These are phyloP conservation scores for Schwanniomyces pseudopolymorphus DNA, from an alignment of 805 yeast genomes.

Conservation along the genomic window DNA sequence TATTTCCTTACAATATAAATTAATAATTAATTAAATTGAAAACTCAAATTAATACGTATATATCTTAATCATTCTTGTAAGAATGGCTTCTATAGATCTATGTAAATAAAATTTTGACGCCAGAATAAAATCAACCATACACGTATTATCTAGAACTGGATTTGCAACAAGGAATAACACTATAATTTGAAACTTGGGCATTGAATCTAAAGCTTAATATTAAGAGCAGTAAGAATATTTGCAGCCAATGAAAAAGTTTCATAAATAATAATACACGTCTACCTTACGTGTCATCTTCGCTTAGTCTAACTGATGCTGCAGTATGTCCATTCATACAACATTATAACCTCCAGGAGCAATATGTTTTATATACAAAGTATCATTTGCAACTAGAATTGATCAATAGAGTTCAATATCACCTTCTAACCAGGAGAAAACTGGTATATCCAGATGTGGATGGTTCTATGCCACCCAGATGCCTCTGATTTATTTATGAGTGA, in stretches of 20 bases:
- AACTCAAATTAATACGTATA: neutral
- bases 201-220: neutral
- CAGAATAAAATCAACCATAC: neutral
- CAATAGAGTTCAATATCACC: too few relatives aligned
- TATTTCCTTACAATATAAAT: neutral
- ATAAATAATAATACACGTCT: neutral
- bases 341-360: neutral
- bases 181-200: neutral
- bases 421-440: too few relatives aligned
- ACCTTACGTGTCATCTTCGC: neutral
- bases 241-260: neutral
- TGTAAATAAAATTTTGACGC: neutral
- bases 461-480: too few relatives aligned
- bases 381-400: too few relatives aligned
- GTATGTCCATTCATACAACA: neutral
- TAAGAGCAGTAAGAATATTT: neutral
- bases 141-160: neutral
- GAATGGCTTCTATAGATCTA: neutral
- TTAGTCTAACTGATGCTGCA: neutral
- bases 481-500: too few relatives aligned
- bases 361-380: too few relatives aligned
- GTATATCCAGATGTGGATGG: too few relatives aligned
- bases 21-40: neutral
- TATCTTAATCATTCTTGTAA: neutral
- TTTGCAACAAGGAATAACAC: neutral